A percentile compares a stretch with the other conserved stretches of the same genome.
Conservation (phyloP, 2,329 filamentous ascomycete genomes). For the Colletotrichum cuscutae region DNA sequence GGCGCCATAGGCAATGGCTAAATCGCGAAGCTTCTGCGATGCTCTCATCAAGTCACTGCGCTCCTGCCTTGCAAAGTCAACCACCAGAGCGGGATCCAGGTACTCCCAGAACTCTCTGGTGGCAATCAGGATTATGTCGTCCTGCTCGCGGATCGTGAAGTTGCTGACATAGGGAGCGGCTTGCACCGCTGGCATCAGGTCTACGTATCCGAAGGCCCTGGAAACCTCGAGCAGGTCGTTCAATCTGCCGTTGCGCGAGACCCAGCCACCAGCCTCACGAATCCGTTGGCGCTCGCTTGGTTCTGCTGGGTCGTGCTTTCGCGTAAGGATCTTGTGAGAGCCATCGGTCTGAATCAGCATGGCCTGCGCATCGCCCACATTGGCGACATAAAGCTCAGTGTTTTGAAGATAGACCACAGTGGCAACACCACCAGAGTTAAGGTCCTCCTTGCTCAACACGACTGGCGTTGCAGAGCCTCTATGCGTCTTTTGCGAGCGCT, state of each 20-base stretch:
- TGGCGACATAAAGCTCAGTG: constrained; percentile 92
- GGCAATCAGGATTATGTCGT: constrained; percentile 93
- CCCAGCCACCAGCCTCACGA: constrained; percentile 93
- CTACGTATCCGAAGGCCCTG: constrained; percentile 92
- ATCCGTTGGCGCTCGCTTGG: constrained; percentile 86
- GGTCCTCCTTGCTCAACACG: constrained; percentile 86
- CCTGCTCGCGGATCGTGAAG: constrained; percentile 82
- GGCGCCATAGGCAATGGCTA: constrained; percentile 95
- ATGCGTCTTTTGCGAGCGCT: constrained; percentile 73
- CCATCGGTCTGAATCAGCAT: constrained; percentile 93
- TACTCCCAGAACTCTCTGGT: constrained; percentile 97
- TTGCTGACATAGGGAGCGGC: constrained; percentile 87
- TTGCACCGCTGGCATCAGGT: constrained; percentile 91
- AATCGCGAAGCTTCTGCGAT: constrained; percentile 91
- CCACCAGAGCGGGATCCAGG: constrained; percentile 86
- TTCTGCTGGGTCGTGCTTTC: constrained; percentile 94
- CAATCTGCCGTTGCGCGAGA: constrained; percentile 91
- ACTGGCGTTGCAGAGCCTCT: constrained; percentile 78
- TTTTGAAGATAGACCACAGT: constrained; percentile 91
- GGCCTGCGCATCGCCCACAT: constrained; percentile 96
- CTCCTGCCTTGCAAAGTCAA: constrained; percentile 90
- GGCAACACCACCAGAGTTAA: constrained; percentile 89
- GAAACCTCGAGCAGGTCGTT: constrained; percentile 94
- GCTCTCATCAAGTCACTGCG: constrained; percentile 92
- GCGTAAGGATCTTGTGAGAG: constrained; percentile 82